Base-by-base conservation (phyloP, 805 yeast genomes). In the Wickerhamiella musiphila region DNA sequence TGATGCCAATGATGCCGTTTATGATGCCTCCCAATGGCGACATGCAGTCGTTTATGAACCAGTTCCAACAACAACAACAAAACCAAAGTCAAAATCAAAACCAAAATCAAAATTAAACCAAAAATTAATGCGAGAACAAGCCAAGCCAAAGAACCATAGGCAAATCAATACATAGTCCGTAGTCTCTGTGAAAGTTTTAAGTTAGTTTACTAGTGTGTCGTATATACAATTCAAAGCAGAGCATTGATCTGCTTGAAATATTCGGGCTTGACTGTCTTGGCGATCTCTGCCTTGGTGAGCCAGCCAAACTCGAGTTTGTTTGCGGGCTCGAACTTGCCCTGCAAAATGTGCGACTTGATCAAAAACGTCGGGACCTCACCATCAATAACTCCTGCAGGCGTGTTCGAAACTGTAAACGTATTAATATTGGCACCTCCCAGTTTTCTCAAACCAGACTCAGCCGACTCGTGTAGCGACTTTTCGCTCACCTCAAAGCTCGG, bases 321-420 rank as follows among this genome's bases (percentile, higher is more conserved):
- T n/a, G n/a, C n/a, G 23, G 66, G 55, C 32, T 57, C 56, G 53
- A 84, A 84, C 39, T 61, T 59, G 28, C 96, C 98, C 9, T 93
- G 78, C 44, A 86, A 58, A 36, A 86, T 81, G 52, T 82, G 94
- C 21, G 92, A 77, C 56, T 81, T 82, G 45, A 90, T 69, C 45
- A 78, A 60, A 49, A 73, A 90, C 45, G 78, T 86, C 45, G 69
- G 63, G 10, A 41, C 35, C 6, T 47, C 46, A 3, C 37, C 45
- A 42, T 68, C 61, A 39, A 75, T 48, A 1, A 76, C 70, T 27
- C 74, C 83, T 26, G 84, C 75, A 25, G 98, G 96, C 4, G 77
- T 77, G 35, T 69, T 70, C 16, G 96, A 82, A n/a, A 90, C 93
- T 14, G 78, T 70, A 79, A 92, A 86, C 27, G 82, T 76, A 56